Evolutionary conservation across 1,139 yeast genomes (phyloP).

Genomic region (Hanseniaspora uvarum): DNA sequence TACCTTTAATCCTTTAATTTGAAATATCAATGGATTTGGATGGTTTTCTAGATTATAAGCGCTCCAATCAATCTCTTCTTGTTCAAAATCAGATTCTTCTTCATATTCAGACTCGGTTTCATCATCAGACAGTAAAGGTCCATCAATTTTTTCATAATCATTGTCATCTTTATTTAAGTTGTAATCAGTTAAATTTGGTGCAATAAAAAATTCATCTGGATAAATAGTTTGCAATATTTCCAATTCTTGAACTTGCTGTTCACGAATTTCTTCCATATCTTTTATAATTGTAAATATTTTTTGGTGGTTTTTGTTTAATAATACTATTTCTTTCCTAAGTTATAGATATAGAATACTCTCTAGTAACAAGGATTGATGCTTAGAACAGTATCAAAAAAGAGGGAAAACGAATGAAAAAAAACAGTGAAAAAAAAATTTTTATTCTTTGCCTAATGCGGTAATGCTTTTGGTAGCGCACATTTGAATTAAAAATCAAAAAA

Average conservation of each 20-base stretch:
- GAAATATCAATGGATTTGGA: slow-evolving; percentile 16
- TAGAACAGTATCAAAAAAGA: not conserved
- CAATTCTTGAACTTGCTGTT: slow-evolving; percentile 69
- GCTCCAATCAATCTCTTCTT: slow-evolving; percentile 14
- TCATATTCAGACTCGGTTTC: slow-evolving; percentile 24
- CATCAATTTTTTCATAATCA: slow-evolving; percentile 13
- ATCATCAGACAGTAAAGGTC: slow-evolving; percentile 33
- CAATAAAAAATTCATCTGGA: slow-evolving; percentile 65
- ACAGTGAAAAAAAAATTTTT: not conserved
- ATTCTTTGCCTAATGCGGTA: not conserved
- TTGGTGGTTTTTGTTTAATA: not conserved
- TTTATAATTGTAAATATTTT: not conserved
- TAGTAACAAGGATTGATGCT: too few species aligned
- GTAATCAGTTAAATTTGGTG: slow-evolving; percentile 41
- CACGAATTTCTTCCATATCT: slow-evolving; percentile 52
- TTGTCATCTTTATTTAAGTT: not conserved
- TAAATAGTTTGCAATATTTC: slow-evolving; percentile 82
- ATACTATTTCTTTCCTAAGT: too few species aligned
- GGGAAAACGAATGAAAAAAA: not conserved
- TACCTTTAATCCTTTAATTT: slow-evolving; percentile 7
- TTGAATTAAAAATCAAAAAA: not conserved
- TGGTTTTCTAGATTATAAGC: slow-evolving; percentile 5
- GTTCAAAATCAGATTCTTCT: slow-evolving; percentile 2
- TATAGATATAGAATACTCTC: too few species aligned
- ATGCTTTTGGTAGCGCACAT: not conserved